Evolutionary conservation across 140 eudicot genomes (phyloP), one percentile per base, ranked within the genome.

Genomic region (Ambrosia hybrid): DNA sequence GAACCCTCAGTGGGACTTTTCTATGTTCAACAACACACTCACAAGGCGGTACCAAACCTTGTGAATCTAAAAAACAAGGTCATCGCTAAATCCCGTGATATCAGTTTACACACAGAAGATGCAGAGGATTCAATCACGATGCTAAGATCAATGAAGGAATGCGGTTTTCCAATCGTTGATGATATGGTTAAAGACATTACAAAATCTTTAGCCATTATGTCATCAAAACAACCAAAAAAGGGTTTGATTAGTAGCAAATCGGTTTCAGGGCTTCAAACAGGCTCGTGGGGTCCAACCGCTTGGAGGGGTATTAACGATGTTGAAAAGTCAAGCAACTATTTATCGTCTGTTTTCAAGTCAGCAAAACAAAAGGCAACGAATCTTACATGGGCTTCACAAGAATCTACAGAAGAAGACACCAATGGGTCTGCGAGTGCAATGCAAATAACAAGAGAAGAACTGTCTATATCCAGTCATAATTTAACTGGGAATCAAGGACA

Each of bases 1-100:
- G 99, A 95, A 67, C 99, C 99, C 81, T 95, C 99, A 0, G 88
- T 88, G 76, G 99, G 97, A 11, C 94, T 95, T 72, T 95, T 83
- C 80, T 91, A 86, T 58, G 76, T 95, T 67, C 99, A 95, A 70
- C 96, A 91, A 73, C 99, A 95, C 78, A 73, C 95, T 38, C 90
- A 86, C 69, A 91, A 77, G 51, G 83, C 92, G 2, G 94, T 79
- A 58, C 99, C 97, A 17, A 95, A 86, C 67, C 83, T 91, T 21
- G 48, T 95, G 51, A 85, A 75, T 77, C 88, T 88, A 62, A 88
- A 66, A 75, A 88, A 76, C 64, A 86, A 76, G 8, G 66, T 84
- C 39, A 39, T 16, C 5, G 77, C 85, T 37, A 95, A 86, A 77
- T 86, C 96, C 6, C 90, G 80, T 26, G 92, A 83, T 39, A 78